A percentile compares a stretch with the other conserved stretches of the same genome.
These are phyloP conservation scores for Whalleya microplaca DNA, from an alignment of 2,329 filamentous ascomycete genomes.

Conservation along the genomic window DNA sequence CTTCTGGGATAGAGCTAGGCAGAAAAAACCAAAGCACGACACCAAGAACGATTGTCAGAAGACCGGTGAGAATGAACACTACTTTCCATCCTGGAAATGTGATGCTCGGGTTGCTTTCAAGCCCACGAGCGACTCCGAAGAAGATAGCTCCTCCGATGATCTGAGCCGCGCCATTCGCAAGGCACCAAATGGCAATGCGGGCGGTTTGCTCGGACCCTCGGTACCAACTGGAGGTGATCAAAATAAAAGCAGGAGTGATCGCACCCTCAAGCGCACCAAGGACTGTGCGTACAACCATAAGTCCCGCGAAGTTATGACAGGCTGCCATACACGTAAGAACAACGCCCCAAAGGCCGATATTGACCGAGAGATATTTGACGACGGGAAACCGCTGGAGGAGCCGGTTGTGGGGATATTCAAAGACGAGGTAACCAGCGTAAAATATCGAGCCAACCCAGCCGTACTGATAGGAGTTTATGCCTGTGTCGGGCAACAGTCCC, in stretches of 20 bases:
- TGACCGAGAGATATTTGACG: constrained; percentile 60
- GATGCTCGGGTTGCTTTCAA: background rate
- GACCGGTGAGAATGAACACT: constrained; percentile 58
- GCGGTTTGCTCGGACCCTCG: constrained; percentile 61
- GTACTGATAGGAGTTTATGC: constrained; percentile 59
- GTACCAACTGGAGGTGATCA: constrained; percentile 66
- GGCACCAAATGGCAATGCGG: constrained; percentile 60
- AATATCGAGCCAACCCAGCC: constrained; percentile 44
- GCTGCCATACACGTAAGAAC: constrained; percentile 56
- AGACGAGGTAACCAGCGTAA: constrained; percentile 57
- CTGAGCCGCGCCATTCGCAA: background rate
- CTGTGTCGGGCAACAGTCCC: constrained; percentile 61
- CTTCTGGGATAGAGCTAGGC: constrained; percentile 54
- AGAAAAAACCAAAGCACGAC: constrained; percentile 50
- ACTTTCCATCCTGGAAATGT: constrained; percentile 37
- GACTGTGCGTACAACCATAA: constrained; percentile 58
- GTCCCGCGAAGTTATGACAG: constrained; percentile 50
- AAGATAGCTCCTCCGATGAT: background rate
- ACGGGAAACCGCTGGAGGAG: constrained; percentile 63
- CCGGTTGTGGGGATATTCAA: constrained; percentile 55
- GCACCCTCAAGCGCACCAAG: constrained; percentile 60
- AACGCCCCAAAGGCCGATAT: constrained; percentile 56
- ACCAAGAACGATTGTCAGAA: constrained; percentile 52
- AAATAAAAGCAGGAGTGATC: constrained; percentile 56
- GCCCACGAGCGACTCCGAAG: background rate